Percentiles rank a stretch among this genome's conserved stretches.
phyloP scores from a whole-genome alignment of 169 alveolate species.

The Cryptosporidium sp. region DNA sequence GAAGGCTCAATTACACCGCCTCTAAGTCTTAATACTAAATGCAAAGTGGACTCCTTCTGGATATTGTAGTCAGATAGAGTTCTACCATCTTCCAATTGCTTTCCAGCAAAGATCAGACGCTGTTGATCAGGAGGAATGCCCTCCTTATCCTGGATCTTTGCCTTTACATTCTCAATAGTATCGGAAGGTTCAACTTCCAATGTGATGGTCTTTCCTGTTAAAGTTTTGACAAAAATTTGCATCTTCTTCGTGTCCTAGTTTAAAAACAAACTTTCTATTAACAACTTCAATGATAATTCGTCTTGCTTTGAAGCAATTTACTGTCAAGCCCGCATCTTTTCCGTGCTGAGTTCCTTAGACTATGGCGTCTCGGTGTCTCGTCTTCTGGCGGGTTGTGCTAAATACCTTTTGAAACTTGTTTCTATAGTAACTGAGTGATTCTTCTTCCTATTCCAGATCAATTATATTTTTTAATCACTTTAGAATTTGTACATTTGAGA shows the following conservation, averaged over 20 bases:
- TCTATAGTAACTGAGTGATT: not conserved
- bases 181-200: conserved; percentile 96
- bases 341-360: not conserved
- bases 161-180: conserved; percentile 97
- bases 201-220: conserved; percentile 96
- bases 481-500: not conserved
- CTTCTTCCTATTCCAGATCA: not conserved
- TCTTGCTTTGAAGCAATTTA: not conserved
- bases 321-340: conserved; percentile 4
- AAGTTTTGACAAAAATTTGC: conserved; percentile 96
- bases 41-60: conserved; percentile 97
- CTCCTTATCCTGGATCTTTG: conserved; percentile 97
- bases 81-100: conserved; percentile 98
- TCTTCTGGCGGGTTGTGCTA: conserved; percentile 24
- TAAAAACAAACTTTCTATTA: not conserved
- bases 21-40: conserved; percentile 97
- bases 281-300: not conserved
- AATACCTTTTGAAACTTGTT: not conserved
- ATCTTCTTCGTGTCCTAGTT: conserved; percentile 71
- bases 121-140: conserved; percentile 99
- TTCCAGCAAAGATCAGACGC: conserved; percentile 99
- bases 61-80: conserved; percentile 98
- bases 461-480: not conserved
- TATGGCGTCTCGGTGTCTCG: conserved; percentile 73
- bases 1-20: conserved; percentile 99